Base-by-base conservation (phyloP, 768 basidiomycete species). In the Russula sp. region DNA sequence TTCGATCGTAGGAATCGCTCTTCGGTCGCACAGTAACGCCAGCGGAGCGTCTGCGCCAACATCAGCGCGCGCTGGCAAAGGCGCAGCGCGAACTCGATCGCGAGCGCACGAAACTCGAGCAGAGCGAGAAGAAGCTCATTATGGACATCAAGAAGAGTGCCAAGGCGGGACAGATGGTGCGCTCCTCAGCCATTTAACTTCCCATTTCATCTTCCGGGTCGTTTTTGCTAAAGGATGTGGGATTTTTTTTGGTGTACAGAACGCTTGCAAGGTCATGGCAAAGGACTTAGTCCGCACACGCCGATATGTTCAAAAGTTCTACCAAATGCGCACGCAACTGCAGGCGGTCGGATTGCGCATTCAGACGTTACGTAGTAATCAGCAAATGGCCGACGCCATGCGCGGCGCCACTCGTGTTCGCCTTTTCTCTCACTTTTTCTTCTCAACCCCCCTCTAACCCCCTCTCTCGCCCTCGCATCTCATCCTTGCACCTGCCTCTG, bases 351-450 rank as follows among this genome's bases (percentile, higher is more conserved):
- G 90, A 13, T 80, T 99, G 62, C 83, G 97, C 67, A 96, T 99
- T 81, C 97, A 99, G 76, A 94, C 94, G 8, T 80, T 99, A 63
- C 80, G 97, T 72, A 95, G 92, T 73, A 98, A 98, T 73, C 94
- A 98, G 75, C 93, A 96, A 78, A 99, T 99, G 97, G 96, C 95
- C 1, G 93, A 95, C 60, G 97, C 97, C 2, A 99, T 99, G 96
- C 88, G 94, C 69, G 97, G 97, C 48, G 97, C 97, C 34, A 96
- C 94, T 36, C 85, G 92, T 71, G 96, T 95, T 74, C 68, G 88
- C 79, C 62, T 62, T 46, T 61, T 22, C 26, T n/a, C 54, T 30
- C 36, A 49, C 34, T 57, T 20, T 59, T 6, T 22, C 8, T 9
- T 5, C 30, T 20, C 20, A 13, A 24, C 34, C 9, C 20, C 24